These are phyloP conservation scores for Eustoma russellianum DNA, from an alignment of 257 asterid species.

Conservation along the genomic window DNA sequence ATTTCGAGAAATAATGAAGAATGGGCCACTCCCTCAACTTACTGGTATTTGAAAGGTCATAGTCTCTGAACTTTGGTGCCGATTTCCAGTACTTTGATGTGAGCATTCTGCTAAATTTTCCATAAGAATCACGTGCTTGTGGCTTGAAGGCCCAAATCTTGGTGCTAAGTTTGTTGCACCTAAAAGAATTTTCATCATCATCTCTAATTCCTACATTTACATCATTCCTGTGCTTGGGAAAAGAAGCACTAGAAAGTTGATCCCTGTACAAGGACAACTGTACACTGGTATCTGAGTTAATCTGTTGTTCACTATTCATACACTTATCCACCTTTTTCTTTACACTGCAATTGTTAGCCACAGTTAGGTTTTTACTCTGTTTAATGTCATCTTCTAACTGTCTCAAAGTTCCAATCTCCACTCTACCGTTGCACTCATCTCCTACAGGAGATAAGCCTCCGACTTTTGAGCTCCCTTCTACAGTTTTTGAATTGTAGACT, in stretches of 20 bases:
- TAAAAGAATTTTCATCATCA: conserved; percentile 86
- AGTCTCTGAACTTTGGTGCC: conserved; percentile 54
- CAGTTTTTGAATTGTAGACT: conserved; percentile 16
- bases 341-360: conserved; percentile 40
- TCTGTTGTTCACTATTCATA: conserved; percentile 45
- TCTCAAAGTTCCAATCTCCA: conserved; percentile 24
- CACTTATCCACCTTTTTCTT: conserved; percentile 41
- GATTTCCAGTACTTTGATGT: conserved; percentile 63
- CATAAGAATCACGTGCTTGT: conserved; percentile 42
- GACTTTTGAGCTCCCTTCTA: conserved; percentile 21
- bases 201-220: conserved; percentile 93
- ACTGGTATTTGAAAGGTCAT: conserved; percentile 48
- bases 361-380: conserved; percentile 29
- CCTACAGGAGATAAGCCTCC: conserved; percentile 18
- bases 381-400: conserved; percentile 25
- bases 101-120: conserved; percentile 66
- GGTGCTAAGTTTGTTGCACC: conserved; percentile 62
- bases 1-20: neutral
- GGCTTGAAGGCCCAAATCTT: conserved; percentile 55
- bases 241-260: conserved; percentile 38
- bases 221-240: conserved; percentile 54
- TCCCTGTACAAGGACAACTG: conserved; percentile 74
- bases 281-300: conserved; percentile 77
- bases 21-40: conserved; percentile 20
- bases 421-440: conserved; percentile 21